Evolutionary conservation across 768 basidiomycete genomes (phyloP), one percentile per base, ranked within the genome.

Genomic region (Suillus placidus): DNA sequence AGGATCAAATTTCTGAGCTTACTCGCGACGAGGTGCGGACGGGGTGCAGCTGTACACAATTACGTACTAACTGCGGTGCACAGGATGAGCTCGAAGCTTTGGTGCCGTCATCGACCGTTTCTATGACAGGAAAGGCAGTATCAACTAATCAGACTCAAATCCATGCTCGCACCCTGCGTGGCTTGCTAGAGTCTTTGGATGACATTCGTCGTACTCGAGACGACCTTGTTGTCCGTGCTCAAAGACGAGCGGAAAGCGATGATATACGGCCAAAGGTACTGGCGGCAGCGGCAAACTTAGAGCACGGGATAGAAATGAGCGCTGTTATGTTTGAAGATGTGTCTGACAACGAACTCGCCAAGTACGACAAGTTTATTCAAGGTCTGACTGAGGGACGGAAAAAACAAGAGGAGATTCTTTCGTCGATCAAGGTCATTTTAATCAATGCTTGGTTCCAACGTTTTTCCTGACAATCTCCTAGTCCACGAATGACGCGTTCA

Each of bases 311-410:
- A 4, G 88, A 94, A 70, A 85, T 94, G 20, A 87, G 89, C 42
- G 88, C 96, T 0, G 91, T 88, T 30, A 91, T 91, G 89, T 98
- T 98, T 73, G 93, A 95, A 71, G 90, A 92, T 63, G 80, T 93
- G 14, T 85, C 90, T 35, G 90, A 94, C 64, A 84, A 87, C 66
- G 91, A 93, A 71, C 77, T 98, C 60, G 84, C 83, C 1, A 95
- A 95, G 77, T 96, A 94, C 68, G 91, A 93, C 65, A 84, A 83
- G 66, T 90, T 89, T 72, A 80, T 98, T 42, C 80, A 84, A 42
- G 86, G 85, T 63, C 82, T 89, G 45, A 81, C 67, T 18, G 80
- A 82, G 40, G 80, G 83, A 55, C 84, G 85, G 67, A 79, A 77
- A 70, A 85, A 84, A 71, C 94, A 97, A 70, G 82, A 85, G 54